A percentile compares a stretch with the other conserved stretches of the same genome.
These are phyloP conservation scores for Stemphylium vesicarium DNA, from an alignment of 2,329 filamentous ascomycete species.

Conservation along the genomic window DNA sequence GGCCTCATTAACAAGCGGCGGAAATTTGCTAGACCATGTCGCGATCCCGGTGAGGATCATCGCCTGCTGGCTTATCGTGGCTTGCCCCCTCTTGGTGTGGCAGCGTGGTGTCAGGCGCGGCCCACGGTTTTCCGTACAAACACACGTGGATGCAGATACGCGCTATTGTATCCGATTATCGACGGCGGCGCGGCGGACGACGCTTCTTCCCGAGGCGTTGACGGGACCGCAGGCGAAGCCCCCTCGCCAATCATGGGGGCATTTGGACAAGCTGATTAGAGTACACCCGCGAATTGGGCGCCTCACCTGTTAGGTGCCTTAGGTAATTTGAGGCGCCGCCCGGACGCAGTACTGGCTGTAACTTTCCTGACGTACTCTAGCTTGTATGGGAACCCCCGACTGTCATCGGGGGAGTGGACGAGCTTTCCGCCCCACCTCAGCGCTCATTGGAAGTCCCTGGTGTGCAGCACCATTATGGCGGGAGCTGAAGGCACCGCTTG, in stretches of 20 bases:
- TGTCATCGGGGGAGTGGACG: slow-evolving; percentile 25
- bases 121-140: slow-evolving; percentile 10
- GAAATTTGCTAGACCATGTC: slow-evolving; percentile 19
- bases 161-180: slow-evolving; percentile 19
- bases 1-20: slow-evolving; percentile 1
- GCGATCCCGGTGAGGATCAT: slow-evolving; percentile 35
- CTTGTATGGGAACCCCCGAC: slow-evolving; percentile 27
- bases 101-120: slow-evolving; percentile 12
- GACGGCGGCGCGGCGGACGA: slow-evolving; percentile 26
- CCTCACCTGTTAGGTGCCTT: slow-evolving; percentile 23
- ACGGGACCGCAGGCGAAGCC: slow-evolving; percentile 13
- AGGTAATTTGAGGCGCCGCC: slow-evolving; percentile 26
- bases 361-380: slow-evolving; percentile 13
- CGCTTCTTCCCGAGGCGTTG: slow-evolving; percentile 28
- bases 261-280: slow-evolving; percentile 19
- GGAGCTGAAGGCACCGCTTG: slow-evolving; percentile 7
- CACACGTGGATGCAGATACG: slow-evolving; percentile 23
- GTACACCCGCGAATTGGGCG: slow-evolving; percentile 18
- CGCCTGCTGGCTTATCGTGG: slow-evolving; percentile 24
- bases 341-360: slow-evolving; percentile 14
- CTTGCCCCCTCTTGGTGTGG: slow-evolving; percentile 16
- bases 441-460: slow-evolving; percentile 9
- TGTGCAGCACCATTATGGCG: slow-evolving; percentile 5
- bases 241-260: slow-evolving; percentile 15
- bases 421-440: slow-evolving; percentile 7